Base-by-base conservation (phyloP, 208 protist species). In the Angomonas ambiguus region DNA sequence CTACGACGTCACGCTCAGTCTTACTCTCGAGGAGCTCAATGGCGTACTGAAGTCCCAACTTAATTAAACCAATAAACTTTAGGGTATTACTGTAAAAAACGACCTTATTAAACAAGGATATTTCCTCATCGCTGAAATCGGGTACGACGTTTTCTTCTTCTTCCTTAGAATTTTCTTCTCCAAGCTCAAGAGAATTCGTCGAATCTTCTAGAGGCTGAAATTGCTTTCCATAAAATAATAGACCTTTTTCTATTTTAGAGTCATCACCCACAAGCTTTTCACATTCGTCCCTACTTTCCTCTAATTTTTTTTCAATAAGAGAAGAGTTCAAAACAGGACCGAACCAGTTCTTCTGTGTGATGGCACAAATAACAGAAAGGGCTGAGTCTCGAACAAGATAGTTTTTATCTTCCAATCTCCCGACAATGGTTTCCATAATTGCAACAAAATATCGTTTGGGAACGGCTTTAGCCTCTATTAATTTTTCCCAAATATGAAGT, bases 321-420 rank as follows among this genome's bases (percentile, higher is more conserved):
- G 66, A 33, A 25, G 35, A 66, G 62, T 76, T 88, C 5, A 96
- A 76, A 32, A 96, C 87, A 62, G 80, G 78, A 33, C 87, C 85
- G 69, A 92, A 96, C 90, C 90, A 96, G 51, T 91, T 94, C 49
- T 90, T 90, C 38, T 69, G 64, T 25, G 93, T 67, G 55, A 94
- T 82, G 8, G 30, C 59, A 22, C 73, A 69, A 56, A 94, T 82
- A n/a, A 80, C 69, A 3, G 80, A 71, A 82, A 96, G 85, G 28
- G 90, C 85, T 22, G 90, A 82, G 56, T 92, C 85, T 41, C 90
- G 76, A 1, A 96, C 90, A 20, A 96, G 71, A 41, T 92, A 93
- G 74, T 93, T 92, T 51, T 80, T 69, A 67, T 96, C 90, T 62
- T 92, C 85, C 22, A 96, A 73, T 30, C 90, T 69, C 8, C 82